Evolutionary conservation across 108 stramenopile genomes (phyloP), one percentile per base, ranked within the genome.

Genomic region (Stephanodiscus minutulus): DNA sequence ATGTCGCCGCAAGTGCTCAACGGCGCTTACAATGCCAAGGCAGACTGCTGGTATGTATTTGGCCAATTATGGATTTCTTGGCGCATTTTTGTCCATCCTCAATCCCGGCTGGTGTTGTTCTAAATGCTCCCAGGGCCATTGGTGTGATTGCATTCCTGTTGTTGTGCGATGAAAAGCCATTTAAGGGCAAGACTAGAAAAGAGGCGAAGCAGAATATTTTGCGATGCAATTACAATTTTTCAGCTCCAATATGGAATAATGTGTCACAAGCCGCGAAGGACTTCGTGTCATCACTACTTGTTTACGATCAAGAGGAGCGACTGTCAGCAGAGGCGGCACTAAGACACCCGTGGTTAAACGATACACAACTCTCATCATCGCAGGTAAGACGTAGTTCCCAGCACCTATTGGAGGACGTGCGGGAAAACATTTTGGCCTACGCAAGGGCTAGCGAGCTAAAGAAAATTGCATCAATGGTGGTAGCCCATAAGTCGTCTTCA

Each of bases 1-100:
- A 93, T 95, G 88, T 74, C 85, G 3, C 94, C 94, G 2, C 85
- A 95, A 56, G 91, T 92, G 6, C 43, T 92, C 12, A 70, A 86
- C 25, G 93, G 91, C 12, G 64, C 66, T 15, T 94, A 97, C 64
- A 88, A 88, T 7, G 43, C 64, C 37, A 82, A 93, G 64, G 92
- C 92, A 31, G 93, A 95, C 62, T 54, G 87, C n/a, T 95, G 91
- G 91, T 72, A 9, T 11, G 39, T 39, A 11, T 11, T 39, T 39
- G 39, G 39, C 9, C 39, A 39, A 39, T 39, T 35, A 54, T 69
- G 55, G 36, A 27, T 17, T 20, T 55, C 29, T n/a, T 20, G 50
- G 70, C 53, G 3, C 46, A 21, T 18, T 28, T 49, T 7, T 52
- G 49, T 47, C 64, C 49, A 21, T 49, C 10, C 43, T 8, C 64